Percentiles rank a stretch among this genome's conserved stretches.
Conservation (phyloP, 305 asterid species). For the Fraxinus sp. region DNA sequence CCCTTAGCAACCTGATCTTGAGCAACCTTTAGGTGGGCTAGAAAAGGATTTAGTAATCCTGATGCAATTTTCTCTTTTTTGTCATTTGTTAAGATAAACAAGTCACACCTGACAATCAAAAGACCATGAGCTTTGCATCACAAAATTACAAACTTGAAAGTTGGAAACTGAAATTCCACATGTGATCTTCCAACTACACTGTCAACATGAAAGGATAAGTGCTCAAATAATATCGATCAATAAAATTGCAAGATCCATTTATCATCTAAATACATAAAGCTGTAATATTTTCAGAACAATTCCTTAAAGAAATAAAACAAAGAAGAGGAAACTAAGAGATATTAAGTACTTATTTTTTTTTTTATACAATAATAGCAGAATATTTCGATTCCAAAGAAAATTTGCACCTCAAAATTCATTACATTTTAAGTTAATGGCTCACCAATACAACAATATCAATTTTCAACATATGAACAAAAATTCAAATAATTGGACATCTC, state of each 20-base stretch:
- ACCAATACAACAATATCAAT: not conserved
- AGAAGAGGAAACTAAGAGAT: not conserved
- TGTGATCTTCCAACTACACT: not conserved
- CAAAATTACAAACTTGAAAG: not conserved
- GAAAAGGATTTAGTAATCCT: conserved; percentile 84
- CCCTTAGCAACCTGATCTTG: conserved; percentile 80
- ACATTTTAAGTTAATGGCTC: not conserved
- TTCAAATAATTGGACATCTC: not conserved
- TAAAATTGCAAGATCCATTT: not conserved
- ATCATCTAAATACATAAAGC: not conserved
- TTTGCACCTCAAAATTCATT: not conserved
- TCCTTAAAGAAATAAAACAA: not conserved
- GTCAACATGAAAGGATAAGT: not conserved
- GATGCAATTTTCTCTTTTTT: conserved; percentile 88
- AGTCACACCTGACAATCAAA: conserved; percentile 51
- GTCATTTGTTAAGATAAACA: conserved; percentile 68
- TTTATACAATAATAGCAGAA: not conserved
- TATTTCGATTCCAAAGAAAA: not conserved
- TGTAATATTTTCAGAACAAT: not conserved
- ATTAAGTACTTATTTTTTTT: not conserved
- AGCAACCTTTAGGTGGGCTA: conserved; percentile 78
- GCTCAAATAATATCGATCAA: not conserved
- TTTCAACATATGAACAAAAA: not conserved
- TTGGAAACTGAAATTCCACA: not conserved
- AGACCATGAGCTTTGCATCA: conserved; percentile 15